A percentile compares a stretch with the other conserved stretches of the same genome.
Evolutionary conservation across 78 protist genomes (phyloP).

Genomic region (Capsaspora owczarzaki): DNA sequence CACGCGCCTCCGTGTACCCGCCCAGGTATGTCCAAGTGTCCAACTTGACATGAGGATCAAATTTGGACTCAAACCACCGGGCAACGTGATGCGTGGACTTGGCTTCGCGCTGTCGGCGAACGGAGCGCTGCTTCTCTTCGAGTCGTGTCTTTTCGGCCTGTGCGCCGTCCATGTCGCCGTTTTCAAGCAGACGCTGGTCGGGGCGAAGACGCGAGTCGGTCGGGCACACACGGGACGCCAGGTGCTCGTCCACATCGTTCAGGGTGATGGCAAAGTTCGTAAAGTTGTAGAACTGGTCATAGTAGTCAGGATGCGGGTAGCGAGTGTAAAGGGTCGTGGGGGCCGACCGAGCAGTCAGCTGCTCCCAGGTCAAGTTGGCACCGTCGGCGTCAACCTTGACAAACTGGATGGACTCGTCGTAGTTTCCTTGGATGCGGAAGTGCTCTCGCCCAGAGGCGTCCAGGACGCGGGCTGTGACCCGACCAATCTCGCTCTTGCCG

Average conservation of each 20-base stretch:
- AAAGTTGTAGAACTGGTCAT: background rate
- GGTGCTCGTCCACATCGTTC: background rate
- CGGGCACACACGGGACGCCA: background rate
- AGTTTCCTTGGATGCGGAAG: background rate
- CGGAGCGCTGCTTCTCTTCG: conserved; percentile 20
- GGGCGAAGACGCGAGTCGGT: conserved; percentile 19
- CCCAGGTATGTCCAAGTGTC: background rate
- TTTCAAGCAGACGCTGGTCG: conserved; percentile 9
- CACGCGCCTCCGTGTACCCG: conserved; percentile 2
- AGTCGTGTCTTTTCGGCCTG: background rate
- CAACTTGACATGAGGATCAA: background rate
- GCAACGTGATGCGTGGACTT: background rate
- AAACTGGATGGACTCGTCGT: too few species aligned
- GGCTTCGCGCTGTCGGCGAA: background rate
- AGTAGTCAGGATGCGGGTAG: background rate
- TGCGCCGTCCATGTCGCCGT: conserved; percentile 9
- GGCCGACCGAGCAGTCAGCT: too few species aligned
- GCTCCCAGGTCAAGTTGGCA: too few species aligned
- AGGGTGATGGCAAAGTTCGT: background rate
- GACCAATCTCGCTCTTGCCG: background rate
- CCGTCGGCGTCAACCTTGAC: too few species aligned
- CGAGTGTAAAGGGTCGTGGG: background rate
- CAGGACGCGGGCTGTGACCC: background rate
- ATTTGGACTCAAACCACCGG: background rate
- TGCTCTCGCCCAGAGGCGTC: background rate